phyloP scores from a whole-genome alignment of 345 rosid species.

The Citrus hindsii region DNA sequence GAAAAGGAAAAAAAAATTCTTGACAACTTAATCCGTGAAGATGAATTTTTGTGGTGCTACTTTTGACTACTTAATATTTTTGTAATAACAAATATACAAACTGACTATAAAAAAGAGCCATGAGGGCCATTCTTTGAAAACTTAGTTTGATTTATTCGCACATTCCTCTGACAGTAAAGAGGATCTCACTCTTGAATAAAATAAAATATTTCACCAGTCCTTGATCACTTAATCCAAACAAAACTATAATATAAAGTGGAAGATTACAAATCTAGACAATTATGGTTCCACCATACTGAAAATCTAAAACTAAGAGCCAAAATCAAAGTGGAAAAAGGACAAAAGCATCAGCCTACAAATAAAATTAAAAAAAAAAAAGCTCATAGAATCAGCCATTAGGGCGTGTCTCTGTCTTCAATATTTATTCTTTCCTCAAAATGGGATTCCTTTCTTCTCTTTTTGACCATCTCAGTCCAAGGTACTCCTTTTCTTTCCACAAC shows the following conservation, averaged over 20 bases:
- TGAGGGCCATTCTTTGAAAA: background rate
- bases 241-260: conserved; percentile 13
- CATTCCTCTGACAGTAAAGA: conserved; percentile 18
- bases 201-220: background rate
- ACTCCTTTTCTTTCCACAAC: conserved; percentile 21
- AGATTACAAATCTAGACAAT: conserved; percentile 20
- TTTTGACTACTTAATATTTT: background rate
- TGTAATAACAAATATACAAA: background rate
- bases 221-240: conserved; percentile 8
- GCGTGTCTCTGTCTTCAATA: background rate
- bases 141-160: background rate
- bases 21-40: too few relatives aligned
- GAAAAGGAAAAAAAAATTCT: too few relatives aligned
- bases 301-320: conserved; percentile 15
- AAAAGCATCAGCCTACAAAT: conserved; percentile 9
- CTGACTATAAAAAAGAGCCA: background rate
- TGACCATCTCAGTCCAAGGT: conserved; percentile 39
- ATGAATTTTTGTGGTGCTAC: background rate
- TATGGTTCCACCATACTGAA: conserved; percentile 19
- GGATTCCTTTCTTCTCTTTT: conserved; percentile 26
- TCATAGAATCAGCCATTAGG: background rate
- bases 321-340: background rate
- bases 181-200: background rate
- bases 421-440: conserved; percentile 16
- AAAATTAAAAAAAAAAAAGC: background rate